Evolutionary conservation across 2,329 filamentous ascomycete genomes (phyloP).

Genomic region (Tympanopsis confertula): DNA sequence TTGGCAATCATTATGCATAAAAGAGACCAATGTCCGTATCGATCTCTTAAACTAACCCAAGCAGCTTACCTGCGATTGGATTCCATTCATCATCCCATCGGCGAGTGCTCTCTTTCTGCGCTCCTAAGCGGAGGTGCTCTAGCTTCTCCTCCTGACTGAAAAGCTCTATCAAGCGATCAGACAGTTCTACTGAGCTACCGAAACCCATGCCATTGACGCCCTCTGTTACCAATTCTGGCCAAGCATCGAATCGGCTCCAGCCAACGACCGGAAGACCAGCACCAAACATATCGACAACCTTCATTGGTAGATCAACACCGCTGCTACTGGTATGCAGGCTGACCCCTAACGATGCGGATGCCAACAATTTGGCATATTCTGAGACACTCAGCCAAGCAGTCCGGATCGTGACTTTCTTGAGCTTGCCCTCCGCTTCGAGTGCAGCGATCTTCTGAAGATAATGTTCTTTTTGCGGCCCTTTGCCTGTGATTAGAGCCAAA

Average conservation of each 20-base stretch:
- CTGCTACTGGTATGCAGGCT: conserved; percentile 88
- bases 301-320: conserved; percentile 95
- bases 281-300: conserved; percentile 98
- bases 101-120: conserved; percentile 59
- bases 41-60: conserved; percentile 35
- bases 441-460: conserved; percentile 58
- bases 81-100: conserved; percentile 95
- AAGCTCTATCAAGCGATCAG: conserved; percentile 48
- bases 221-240: conserved; percentile 80
- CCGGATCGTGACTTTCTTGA: conserved; percentile 59
- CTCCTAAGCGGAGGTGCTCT: conserved; percentile 51
- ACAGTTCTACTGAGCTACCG: conserved; percentile 55
- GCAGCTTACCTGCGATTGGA: conserved; percentile 61
- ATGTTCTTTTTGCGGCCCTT: conserved; percentile 70
- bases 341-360: conserved; percentile 77
- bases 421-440: conserved; percentile 47
- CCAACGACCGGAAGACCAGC: conserved; percentile 82
- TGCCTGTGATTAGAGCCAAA: conserved; percentile 87
- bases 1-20: too few relatives aligned
- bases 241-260: conserved; percentile 77
- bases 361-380: conserved; percentile 77
- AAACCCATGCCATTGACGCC: conserved; percentile 81
- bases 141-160: conserved; percentile 47
- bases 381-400: conserved; percentile 77
- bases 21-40: too few relatives aligned